phyloP scores from a whole-genome alignment of 768 basidiomycete species.

The Terana coerulea region DNA sequence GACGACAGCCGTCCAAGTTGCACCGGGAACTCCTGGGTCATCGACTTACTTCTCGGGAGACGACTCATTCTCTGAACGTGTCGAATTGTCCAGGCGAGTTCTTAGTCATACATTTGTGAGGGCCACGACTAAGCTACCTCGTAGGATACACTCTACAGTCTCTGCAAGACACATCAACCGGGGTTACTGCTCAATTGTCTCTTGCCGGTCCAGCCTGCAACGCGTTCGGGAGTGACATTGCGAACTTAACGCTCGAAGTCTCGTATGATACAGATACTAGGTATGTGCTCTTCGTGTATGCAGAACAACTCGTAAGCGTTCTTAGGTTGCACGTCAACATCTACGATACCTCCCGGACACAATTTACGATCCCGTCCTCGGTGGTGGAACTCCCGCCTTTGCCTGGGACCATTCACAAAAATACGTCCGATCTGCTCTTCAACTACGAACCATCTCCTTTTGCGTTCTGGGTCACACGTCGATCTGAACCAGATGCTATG shows the following conservation, averaged over 20 bases:
- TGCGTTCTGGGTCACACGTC: constrained; percentile 77
- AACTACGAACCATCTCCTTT: constrained; percentile 64
- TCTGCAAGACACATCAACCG: constrained; percentile 39
- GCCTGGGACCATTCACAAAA: constrained; percentile 31
- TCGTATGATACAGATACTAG: constrained; percentile 52
- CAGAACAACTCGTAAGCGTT: neutral
- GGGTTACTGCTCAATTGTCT: constrained; percentile 52
- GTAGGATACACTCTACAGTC: constrained; percentile 54
- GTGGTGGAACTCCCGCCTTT: constrained; percentile 38
- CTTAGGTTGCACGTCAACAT: constrained; percentile 65
- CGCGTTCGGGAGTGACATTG: constrained; percentile 59
- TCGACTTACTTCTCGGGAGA: neutral
- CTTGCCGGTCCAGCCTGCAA: constrained; percentile 58
- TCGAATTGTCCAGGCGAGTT: constrained; percentile 25
- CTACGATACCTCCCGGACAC: constrained; percentile 52
- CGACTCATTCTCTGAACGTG: constrained; percentile 22
- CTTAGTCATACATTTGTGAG: neutral
- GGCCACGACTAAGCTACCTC: neutral
- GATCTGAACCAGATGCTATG: constrained; percentile 47
- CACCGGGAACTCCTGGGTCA: neutral
- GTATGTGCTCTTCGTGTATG: constrained; percentile 32
- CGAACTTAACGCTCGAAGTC: constrained; percentile 57
- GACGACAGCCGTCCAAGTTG: constrained; percentile 7
- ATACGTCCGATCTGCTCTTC: constrained; percentile 62
- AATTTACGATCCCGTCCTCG: constrained; percentile 64